Percentiles rank a stretch among this genome's conserved stretches.
These are phyloP conservation scores for Penicillium nucicola DNA, from an alignment of 495 filamentous ascomycete species.

Conservation along the genomic window DNA sequence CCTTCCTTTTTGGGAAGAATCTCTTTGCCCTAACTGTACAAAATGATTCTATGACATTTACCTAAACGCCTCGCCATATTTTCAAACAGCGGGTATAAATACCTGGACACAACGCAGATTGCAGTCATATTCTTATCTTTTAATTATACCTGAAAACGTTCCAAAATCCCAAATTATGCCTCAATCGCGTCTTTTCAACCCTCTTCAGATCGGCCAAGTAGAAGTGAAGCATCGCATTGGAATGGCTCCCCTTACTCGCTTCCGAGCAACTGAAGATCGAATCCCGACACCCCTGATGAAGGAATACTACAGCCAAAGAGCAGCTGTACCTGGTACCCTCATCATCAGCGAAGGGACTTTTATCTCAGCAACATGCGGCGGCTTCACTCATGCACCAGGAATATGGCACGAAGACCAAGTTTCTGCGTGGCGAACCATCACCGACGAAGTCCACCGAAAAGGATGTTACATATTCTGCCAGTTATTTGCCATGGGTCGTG, in stretches of 20 bases:
- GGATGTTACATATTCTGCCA: slow-evolving; percentile 61
- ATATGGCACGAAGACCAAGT: slow-evolving; percentile 61
- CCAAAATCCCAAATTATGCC: not conserved
- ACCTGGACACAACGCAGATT: not conserved
- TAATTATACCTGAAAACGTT: not conserved
- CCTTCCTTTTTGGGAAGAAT: slow-evolving; percentile 13
- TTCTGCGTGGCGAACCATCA: slow-evolving; percentile 55
- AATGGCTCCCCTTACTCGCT: slow-evolving; percentile 51
- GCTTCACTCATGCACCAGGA: slow-evolving; percentile 56
- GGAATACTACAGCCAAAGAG: slow-evolving; percentile 53
- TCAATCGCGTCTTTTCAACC: slow-evolving; percentile 41
- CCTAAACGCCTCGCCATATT: not conserved
- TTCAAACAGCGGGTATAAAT: not conserved
- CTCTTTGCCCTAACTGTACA: slow-evolving; percentile 6
- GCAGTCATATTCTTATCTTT: not conserved
- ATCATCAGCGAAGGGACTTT: slow-evolving; percentile 61
- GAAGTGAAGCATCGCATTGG: slow-evolving; percentile 46
- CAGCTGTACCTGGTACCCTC: slow-evolving; percentile 46
- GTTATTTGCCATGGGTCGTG: slow-evolving; percentile 65
- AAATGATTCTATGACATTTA: not conserved
- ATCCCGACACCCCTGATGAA: slow-evolving; percentile 34
- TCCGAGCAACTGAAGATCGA: slow-evolving; percentile 35
- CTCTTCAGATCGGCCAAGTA: slow-evolving; percentile 44
- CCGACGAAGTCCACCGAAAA: slow-evolving; percentile 61
- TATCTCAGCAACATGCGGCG: slow-evolving; percentile 50